A percentile compares a stretch with the other conserved stretches of the same genome.
Evolutionary conservation across 208 protist genomes (phyloP).

Genomic region (Trichomonas tenax): DNA sequence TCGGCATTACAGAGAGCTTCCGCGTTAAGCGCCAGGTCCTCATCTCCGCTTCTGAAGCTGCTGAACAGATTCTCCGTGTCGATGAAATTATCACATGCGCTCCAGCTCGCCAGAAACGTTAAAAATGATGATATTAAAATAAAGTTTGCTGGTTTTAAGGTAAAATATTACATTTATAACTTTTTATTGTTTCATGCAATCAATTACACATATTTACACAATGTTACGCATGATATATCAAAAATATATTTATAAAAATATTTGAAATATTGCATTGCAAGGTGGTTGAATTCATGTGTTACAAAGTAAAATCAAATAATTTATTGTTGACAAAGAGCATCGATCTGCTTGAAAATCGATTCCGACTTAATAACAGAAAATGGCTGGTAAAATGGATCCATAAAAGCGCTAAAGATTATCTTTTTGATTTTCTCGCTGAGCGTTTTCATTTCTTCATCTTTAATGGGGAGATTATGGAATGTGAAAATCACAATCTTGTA

Average conservation of each 20-base stretch:
- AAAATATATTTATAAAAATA: too few species aligned
- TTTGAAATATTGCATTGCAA: too few species aligned
- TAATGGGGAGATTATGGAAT: background rate
- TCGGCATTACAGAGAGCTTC: constrained; percentile 89
- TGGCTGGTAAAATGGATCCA: constrained; percentile 9
- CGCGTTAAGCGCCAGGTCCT: constrained; percentile 76
- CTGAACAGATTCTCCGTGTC: constrained; percentile 97
- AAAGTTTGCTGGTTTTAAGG: too few species aligned
- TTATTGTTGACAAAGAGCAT: background rate
- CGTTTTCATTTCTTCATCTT: background rate
- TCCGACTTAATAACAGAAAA: background rate
- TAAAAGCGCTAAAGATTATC: background rate
- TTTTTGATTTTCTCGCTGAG: background rate
- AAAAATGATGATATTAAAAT: background rate
- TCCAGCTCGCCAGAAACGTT: constrained; percentile 46
- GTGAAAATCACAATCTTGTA: constrained; percentile 1
- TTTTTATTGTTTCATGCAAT: too few species aligned
- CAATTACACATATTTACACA: too few species aligned
- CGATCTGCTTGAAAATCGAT: background rate
- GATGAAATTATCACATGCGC: constrained; percentile 89
- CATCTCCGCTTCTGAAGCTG: constrained; percentile 54
- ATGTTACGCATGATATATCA: too few species aligned
- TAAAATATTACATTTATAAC: too few species aligned
- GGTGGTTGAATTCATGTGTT: too few species aligned
- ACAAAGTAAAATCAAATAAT: background rate